Evolutionary conservation across 2,329 filamentous ascomycete species (phyloP).

Genomic region (Arthrinium puccinioides): DNA sequence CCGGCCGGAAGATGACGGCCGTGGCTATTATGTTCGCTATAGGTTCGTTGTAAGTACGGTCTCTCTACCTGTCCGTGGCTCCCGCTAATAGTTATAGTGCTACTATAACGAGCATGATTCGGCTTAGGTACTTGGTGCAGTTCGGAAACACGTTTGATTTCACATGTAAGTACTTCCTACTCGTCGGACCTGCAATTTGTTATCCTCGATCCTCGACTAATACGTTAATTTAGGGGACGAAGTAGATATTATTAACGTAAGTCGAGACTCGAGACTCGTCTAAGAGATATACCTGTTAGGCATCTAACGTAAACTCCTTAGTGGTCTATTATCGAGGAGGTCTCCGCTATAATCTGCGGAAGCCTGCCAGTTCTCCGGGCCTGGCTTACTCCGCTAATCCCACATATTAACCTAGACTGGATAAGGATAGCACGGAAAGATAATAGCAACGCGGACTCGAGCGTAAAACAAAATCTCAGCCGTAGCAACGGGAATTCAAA

Average conservation of each 20-base stretch:
- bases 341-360: not conserved
- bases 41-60: no score
- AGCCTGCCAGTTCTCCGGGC: not conserved
- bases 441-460: no score
- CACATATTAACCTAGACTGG: not conserved
- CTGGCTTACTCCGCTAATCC: not conserved
- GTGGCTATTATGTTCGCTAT: slow-evolving; percentile 60
- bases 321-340: not conserved
- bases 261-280: slow-evolving; percentile 1
- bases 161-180: slow-evolving; percentile 11
- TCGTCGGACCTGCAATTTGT: not conserved
- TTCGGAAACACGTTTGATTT: slow-evolving; percentile 12
- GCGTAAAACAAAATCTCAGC: no score
- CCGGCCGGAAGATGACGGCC: slow-evolving; percentile 58
- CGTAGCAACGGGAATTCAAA: no score
- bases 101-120: slow-evolving; percentile 13
- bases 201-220: no score
- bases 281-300: slow-evolving; percentile 13
- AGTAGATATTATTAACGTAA: no score
- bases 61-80: no score
- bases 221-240: no score
- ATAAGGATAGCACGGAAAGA: no score
- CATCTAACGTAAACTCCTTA: not conserved
- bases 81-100: no score
- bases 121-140: slow-evolving; percentile 13